phyloP scores from a whole-genome alignment of 139 green algal species.

The Chlorokybus atmophyticus region DNA sequence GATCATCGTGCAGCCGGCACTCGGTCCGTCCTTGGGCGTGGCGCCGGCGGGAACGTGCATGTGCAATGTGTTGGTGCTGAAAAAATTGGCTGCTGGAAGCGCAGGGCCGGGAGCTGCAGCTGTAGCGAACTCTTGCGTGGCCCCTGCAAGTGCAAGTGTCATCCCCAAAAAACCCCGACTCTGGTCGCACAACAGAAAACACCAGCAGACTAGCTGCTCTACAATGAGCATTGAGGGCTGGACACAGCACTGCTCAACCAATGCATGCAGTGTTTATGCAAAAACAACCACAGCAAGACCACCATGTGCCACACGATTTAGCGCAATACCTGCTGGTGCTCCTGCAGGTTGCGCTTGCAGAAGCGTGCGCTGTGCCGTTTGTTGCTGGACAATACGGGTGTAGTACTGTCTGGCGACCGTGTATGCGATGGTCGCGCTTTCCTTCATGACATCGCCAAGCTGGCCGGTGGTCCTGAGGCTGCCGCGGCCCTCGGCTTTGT shows the following conservation, averaged over 20 bases:
- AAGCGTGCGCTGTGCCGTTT: neutral
- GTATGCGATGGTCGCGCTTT: slow-evolving; percentile 80
- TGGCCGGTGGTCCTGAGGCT: slow-evolving; percentile 49
- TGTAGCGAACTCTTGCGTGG: too few species aligned
- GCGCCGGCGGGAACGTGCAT: slow-evolving; percentile 85
- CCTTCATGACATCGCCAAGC: slow-evolving; percentile 93
- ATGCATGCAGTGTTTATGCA: neutral
- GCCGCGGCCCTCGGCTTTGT: slow-evolving; percentile 18
- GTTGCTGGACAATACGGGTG: neutral
- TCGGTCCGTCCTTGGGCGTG: slow-evolving; percentile 88
- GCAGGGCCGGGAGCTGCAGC: too few species aligned
- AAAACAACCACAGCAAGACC: too few species aligned
- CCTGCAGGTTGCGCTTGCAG: too few species aligned
- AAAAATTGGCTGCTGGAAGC: slow-evolving; percentile 29
- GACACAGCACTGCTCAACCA: neutral
- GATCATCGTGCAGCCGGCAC: slow-evolving; percentile 76
- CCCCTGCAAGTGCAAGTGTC: too few species aligned
- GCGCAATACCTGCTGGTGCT: too few species aligned
- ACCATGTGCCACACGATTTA: too few species aligned
- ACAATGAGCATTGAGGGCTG: neutral
- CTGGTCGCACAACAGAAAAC: too few species aligned
- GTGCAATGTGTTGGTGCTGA: slow-evolving; percentile 54
- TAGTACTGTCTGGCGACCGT: slow-evolving; percentile 67
- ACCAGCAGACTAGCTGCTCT: neutral
- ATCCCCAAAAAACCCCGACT: too few species aligned